A percentile compares a stretch with the other conserved stretches of the same genome.
Evolutionary conservation across 2,329 filamentous ascomycete genomes (phyloP).

Genomic region (Cladosporium sp.): DNA sequence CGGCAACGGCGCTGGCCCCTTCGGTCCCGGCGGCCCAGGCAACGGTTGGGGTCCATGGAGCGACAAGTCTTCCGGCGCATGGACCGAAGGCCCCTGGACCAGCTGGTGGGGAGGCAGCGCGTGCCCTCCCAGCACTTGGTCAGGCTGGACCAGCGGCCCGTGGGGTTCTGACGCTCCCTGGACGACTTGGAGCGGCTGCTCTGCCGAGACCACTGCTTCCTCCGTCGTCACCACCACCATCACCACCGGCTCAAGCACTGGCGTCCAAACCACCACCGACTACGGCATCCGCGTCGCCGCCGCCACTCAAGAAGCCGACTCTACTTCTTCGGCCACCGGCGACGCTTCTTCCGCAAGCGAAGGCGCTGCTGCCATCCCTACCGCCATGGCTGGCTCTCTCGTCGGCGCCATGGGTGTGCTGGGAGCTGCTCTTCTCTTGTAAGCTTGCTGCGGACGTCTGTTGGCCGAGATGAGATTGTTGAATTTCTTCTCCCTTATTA

Average conservation of each 20-base stretch:
- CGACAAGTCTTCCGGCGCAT: conserved; percentile 20
- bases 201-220: conserved; percentile 29
- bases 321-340: conserved; percentile 6
- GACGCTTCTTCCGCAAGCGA: conserved; percentile 17
- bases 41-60: conserved; percentile 32
- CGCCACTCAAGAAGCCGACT: conserved; percentile 16
- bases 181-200: conserved; percentile 33
- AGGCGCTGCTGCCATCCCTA: conserved; percentile 22
- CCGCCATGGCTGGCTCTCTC: conserved; percentile 23
- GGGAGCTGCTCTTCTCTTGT: conserved; percentile 29
- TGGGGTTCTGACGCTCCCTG: conserved; percentile 31
- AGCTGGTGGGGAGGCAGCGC: conserved; percentile 32
- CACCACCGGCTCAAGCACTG: conserved; percentile 20
- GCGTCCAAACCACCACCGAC: conserved; percentile 22
- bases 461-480: too few relatives aligned
- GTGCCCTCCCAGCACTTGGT: conserved; percentile 31
- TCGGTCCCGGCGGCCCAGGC: conserved; percentile 15
- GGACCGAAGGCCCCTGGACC: conserved; percentile 33
- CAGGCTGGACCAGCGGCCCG: conserved; percentile 30
- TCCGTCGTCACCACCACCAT: conserved; percentile 27
- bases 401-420: conserved; percentile 27
- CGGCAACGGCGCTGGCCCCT: conserved; percentile 19
- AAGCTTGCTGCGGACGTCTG: too few relatives aligned
- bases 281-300: conserved; percentile 29
- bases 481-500: too few relatives aligned